A percentile compares a stretch with the other conserved stretches of the same genome.
phyloP scores from a whole-genome alignment of 2,329 filamentous ascomycete genomes.

The Aplosporella prunicola region DNA sequence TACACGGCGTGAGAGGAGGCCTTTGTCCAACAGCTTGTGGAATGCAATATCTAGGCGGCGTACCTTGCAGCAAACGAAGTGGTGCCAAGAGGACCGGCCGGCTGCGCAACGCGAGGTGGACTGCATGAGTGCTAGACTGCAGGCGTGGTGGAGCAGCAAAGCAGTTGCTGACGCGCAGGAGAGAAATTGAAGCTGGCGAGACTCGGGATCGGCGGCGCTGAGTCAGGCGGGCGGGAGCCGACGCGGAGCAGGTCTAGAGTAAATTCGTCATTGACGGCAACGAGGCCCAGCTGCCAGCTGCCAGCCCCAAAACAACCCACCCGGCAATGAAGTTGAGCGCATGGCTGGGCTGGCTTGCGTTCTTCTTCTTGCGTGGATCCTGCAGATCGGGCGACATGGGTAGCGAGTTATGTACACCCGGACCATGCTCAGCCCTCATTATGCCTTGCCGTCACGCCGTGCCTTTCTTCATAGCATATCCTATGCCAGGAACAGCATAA shows the following conservation, averaged over 20 bases:
- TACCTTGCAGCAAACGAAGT: conserved; percentile 6
- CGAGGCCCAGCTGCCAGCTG: conserved; percentile 7
- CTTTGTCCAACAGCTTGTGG: too few relatives aligned
- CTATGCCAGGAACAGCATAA: conserved; percentile 9
- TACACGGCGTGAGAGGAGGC: too few relatives aligned
- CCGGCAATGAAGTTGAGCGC: not conserved
- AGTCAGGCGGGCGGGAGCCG: conserved; percentile 3
- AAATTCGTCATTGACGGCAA: conserved; percentile 7
- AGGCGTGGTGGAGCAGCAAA: too few relatives aligned
- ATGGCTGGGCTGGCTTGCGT: not conserved
- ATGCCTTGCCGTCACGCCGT: conserved; percentile 7
- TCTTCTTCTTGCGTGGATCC: conserved; percentile 5
- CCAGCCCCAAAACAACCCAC: not conserved
- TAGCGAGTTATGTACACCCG: not conserved
- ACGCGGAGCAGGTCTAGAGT: too few relatives aligned
- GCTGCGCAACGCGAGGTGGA: not conserved
- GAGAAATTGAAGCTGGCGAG: not conserved
- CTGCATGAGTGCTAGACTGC: conserved; percentile 4
- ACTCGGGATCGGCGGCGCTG: conserved; percentile 7
- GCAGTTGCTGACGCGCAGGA: too few relatives aligned
- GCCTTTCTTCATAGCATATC: conserved; percentile 7
- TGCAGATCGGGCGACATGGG: conserved; percentile 2
- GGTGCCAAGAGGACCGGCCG: not conserved
- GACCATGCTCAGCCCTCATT: conserved; percentile 2
- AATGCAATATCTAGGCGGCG: conserved; percentile 9